Evolutionary conservation across 306 rosid species (phyloP), one percentile per base, ranked within the genome.

Genomic region (Trichosanthes cucumerina): DNA sequence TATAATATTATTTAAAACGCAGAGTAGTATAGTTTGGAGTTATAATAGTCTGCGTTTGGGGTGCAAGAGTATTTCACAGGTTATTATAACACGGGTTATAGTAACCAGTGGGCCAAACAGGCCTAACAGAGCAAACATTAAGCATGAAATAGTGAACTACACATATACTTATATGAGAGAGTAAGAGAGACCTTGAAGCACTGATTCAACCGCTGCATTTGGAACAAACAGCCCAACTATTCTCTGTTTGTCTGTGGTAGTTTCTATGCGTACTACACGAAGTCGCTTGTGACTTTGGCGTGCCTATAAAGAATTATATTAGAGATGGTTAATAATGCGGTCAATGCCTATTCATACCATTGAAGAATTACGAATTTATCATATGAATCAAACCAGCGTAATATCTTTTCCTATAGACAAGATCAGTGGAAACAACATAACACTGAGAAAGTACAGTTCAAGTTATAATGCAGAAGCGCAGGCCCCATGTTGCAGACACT

Each of bases 191-290:
- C 99, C 99, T 96, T 83, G 93, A 78, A 96, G 99, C 79, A 95
- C 99, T 49, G 87, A 73, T 86, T 92, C 98, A 79, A 96, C 98
- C 15, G 93, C 99, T 65, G 96, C 88, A 82, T 96, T 96, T 63
- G 99, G 97, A 52, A 96, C 97, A 82, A 88, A 92, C 60, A 96
- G 91, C 78, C 99, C 97, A 80, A 96, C 99, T 56, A 96, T 90
- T 66, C 98, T 89, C 83, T 77, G 88, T 63, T 81, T 88, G 81
- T 92, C 97, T 57, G 83, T 81, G 19, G 93, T 91, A 81, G 99
- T 96, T 88, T 89, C 97, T 66, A 91, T 88, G 73, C 97, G 96
- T 79, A 96, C 99, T 70, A 92, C 99, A 24, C 96, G 97, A 15
- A 96, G 90, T 79, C 93, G 89, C 91, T 87, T 90, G 86, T 96